Conservation (phyloP, 2,329 filamentous ascomycete genomes). For the Colletotrichum sp. region DNA sequence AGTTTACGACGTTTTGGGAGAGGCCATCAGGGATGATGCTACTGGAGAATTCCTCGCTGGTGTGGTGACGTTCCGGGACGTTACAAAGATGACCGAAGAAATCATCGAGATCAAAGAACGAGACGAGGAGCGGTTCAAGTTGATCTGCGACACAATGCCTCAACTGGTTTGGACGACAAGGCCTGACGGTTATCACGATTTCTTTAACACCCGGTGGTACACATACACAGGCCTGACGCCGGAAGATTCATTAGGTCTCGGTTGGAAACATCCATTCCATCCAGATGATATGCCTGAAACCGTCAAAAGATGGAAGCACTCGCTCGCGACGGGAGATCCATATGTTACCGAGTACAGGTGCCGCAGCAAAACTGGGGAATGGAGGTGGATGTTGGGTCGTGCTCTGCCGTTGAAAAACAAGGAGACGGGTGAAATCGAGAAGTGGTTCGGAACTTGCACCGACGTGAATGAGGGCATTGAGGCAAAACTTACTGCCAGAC, state of each 20-base stretch:
- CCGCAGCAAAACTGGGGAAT: constrained; percentile 68
- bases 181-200: constrained; percentile 70
- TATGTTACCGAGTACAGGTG: constrained; percentile 77
- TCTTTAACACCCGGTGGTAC: constrained; percentile 81
- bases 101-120: constrained; percentile 73
- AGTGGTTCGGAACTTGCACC: constrained; percentile 84
- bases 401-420: constrained; percentile 72
- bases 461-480: constrained; percentile 79
- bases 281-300: constrained; percentile 70
- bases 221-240: constrained; percentile 74
- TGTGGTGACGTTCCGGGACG: constrained; percentile 73
- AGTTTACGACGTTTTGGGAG: constrained; percentile 70
- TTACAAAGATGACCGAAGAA: constrained; percentile 72
- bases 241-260: constrained; percentile 65
- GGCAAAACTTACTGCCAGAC: constrained; percentile 68
- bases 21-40: constrained; percentile 68
- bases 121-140: constrained; percentile 75
- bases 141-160: constrained; percentile 77
- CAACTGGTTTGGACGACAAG: constrained; percentile 77
- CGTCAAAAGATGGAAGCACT: constrained; percentile 62
- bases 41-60: constrained; percentile 77
- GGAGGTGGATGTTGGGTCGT: constrained; percentile 80
- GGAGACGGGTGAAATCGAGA: constrained; percentile 71
- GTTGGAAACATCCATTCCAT: constrained; percentile 71
- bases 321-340: constrained; percentile 69